Percentiles rank a stretch among this genome's conserved stretches.
Conservation (phyloP, 345 rosid genomes). For the Anastatica hierochuntica region DNA sequence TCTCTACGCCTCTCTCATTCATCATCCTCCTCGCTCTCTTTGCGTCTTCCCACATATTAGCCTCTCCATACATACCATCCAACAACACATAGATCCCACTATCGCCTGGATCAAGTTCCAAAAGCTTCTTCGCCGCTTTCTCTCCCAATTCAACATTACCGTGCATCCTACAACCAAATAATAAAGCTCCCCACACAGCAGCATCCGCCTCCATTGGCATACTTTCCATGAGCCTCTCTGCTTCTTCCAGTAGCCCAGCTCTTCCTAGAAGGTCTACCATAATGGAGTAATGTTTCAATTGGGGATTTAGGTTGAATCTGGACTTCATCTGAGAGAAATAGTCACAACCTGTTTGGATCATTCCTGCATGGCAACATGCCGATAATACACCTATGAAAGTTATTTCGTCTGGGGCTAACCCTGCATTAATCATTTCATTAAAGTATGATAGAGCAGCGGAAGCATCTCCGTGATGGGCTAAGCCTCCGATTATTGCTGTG, state of each 20-base stretch:
- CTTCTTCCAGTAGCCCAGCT: slow-evolving; percentile 74
- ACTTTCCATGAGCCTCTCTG: slow-evolving; percentile 49
- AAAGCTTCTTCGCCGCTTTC: slow-evolving; percentile 65
- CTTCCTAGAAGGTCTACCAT: slow-evolving; percentile 87
- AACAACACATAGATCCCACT: slow-evolving; percentile 76
- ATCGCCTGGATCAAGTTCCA: slow-evolving; percentile 67
- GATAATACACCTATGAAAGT: slow-evolving; percentile 69
- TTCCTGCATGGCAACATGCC: slow-evolving; percentile 89
- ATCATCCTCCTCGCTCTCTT: slow-evolving; percentile 51
- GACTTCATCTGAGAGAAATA: slow-evolving; percentile 60
- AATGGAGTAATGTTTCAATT: slow-evolving; percentile 71
- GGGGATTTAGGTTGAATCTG: slow-evolving; percentile 43
- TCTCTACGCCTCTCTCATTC: slow-evolving; percentile 62
- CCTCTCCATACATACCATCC: slow-evolving; percentile 65
- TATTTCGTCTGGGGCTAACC: slow-evolving; percentile 69
- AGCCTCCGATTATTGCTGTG: slow-evolving; percentile 66
- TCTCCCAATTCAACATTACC: slow-evolving; percentile 54
- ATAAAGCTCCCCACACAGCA: slow-evolving; percentile 73
- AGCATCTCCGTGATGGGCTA: slow-evolving; percentile 69
- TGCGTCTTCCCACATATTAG: slow-evolving; percentile 67
- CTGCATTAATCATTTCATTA: slow-evolving; percentile 47
- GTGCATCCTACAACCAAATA: slow-evolving; percentile 66
- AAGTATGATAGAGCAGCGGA: slow-evolving; percentile 56
- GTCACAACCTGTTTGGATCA: slow-evolving; percentile 60
- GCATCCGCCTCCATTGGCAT: slow-evolving; percentile 76